Evolutionary conservation across 257 asterid species (phyloP), one percentile per base, ranked within the genome.

Genomic region (Ocimum tenuiflorum): DNA sequence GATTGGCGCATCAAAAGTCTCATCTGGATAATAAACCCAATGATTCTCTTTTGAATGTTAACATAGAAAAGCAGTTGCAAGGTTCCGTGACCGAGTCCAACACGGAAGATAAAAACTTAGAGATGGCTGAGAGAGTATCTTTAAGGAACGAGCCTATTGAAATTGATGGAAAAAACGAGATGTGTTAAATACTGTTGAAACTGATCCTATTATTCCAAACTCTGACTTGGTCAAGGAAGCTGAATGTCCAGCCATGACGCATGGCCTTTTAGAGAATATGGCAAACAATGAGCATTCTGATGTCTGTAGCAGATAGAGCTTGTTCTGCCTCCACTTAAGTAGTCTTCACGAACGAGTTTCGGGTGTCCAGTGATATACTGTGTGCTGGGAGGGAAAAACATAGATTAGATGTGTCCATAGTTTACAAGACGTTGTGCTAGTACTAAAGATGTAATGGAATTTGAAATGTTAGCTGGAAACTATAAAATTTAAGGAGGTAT

Each of bases 351-450:
- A 51, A 63, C 72, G 27, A 18, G 20, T 65, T 20, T 63, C 55
- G 35, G 60, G 59, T 60, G 49, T 70, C 77, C 64, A 80, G 83
- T 68, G 80, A 80, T 68, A 63, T 68, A 75, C 47, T 72, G 81
- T 72, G 46, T 77, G 81, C 66, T 60, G 82, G 79, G 81, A 67
- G 73, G 70, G 73, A 70, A 67, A 65, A 77, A 61, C 65, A 17
- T 73, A 80, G 85, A 73, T 80, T 27, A 27, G 31, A 27, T 67
- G 75, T 70, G 73, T 50, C 69, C 64, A 74, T 77, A 72, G 4
- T 51, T 62, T 62, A 55, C 53, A 67, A 64, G 82, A 75, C 74
- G 76, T 65, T 79, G 75, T 79, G 74, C 70, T 63, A 51, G 75
- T 69, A 68, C 45, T 46, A 52, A 63, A 79, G 79, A 60, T 73